Percentiles rank a stretch among this genome's conserved stretches.
Evolutionary conservation across 1,284 basidiomycete species (phyloP).

Genomic region (Pseudozyma tsukubaensis): DNA sequence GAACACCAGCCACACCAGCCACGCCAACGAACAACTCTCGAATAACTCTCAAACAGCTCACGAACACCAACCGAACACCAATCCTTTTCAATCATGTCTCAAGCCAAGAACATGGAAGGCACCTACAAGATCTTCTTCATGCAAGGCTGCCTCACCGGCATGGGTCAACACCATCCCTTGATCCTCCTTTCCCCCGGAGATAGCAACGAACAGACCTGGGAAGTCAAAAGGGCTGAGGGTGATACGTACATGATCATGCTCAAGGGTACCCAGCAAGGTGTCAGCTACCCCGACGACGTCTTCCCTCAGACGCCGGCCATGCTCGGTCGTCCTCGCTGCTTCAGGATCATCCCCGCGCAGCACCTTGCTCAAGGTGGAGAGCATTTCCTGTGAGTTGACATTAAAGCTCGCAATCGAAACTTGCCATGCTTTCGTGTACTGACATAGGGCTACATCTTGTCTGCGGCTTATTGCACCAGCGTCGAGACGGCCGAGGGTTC

Average conservation of each 20-base stretch:
- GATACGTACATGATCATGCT: conserved; percentile 5
- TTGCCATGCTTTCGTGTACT: no score
- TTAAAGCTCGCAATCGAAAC: background rate
- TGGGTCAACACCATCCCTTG: background rate
- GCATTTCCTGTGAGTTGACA: background rate
- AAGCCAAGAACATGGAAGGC: conserved; percentile 14
- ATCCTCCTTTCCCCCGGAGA: background rate
- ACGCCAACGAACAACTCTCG: no score
- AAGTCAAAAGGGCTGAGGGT: conserved; percentile 7
- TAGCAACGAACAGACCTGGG: conserved; percentile 5
- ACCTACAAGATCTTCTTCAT: conserved; percentile 15
- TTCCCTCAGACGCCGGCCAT: background rate
- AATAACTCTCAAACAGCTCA: no score
- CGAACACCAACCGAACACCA: background rate
- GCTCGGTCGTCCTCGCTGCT: background rate
- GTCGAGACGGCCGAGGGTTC: background rate
- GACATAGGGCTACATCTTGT: no score
- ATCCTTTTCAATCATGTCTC: conserved; percentile 3
- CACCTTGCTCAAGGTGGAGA: background rate
- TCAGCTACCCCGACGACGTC: background rate
- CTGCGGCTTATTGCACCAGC: background rate
- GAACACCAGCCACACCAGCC: no score
- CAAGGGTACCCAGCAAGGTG: conserved; percentile 8
- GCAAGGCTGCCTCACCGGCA: conserved; percentile 6
- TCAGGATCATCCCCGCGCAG: background rate